phyloP scores from a whole-genome alignment of 495 filamentous ascomycete species.

The Aspergillus biplanus region DNA sequence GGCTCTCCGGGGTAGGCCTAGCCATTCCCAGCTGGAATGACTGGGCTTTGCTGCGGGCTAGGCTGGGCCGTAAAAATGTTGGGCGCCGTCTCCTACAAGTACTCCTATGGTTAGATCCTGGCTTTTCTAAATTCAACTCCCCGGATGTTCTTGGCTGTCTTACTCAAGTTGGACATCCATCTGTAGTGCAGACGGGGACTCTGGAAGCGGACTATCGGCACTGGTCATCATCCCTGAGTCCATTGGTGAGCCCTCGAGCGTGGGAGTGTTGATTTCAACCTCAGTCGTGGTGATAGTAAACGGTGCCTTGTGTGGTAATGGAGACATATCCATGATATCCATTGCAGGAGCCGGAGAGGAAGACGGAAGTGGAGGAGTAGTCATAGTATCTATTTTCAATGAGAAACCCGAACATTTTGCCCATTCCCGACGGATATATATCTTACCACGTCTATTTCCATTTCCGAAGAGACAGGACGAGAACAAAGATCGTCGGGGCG shows the following conservation, averaged over 20 bases:
- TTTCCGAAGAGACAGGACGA: constrained; percentile 73
- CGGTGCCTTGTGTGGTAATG: constrained; percentile 85
- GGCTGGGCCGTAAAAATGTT: constrained; percentile 44
- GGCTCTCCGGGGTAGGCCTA: constrained; percentile 54
- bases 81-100: constrained; percentile 43
- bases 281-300: constrained; percentile 55
- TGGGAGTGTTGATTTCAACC: constrained; percentile 69
- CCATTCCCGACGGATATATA: constrained; percentile 18
- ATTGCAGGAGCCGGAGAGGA: constrained; percentile 78
- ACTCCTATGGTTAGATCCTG: constrained; percentile 27
- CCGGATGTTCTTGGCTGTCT: constrained; percentile 23
- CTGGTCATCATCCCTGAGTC: constrained; percentile 50
- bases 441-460: constrained; percentile 72
- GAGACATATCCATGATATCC: constrained; percentile 93
- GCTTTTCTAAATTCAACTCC: neutral
- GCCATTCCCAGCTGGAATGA: constrained; percentile 45
- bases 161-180: constrained; percentile 40
- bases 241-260: constrained; percentile 55
- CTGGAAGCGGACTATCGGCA: constrained; percentile 49
- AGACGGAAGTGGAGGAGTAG: constrained; percentile 79
- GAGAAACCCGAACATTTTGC: constrained; percentile 13
- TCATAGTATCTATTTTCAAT: constrained; percentile 60
- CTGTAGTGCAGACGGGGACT: constrained; percentile 57
- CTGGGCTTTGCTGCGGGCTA: constrained; percentile 47
- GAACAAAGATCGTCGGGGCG: constrained; percentile 92